These are phyloP conservation scores for Brassica rapa DNA, from an alignment of 345 rosid genomes.

Conservation along the genomic window DNA sequence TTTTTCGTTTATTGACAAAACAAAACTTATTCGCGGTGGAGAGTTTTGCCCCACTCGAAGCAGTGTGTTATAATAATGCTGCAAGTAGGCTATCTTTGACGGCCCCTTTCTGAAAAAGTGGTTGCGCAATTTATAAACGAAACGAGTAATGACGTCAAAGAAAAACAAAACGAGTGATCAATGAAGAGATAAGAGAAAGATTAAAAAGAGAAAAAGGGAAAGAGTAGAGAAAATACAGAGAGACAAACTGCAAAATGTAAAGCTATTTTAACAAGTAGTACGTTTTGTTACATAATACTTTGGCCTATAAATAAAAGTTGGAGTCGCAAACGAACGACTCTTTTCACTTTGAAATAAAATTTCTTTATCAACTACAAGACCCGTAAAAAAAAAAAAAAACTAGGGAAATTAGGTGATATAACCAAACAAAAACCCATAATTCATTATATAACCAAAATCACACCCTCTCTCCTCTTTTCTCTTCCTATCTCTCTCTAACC, in stretches of 20 bases:
- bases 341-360: constrained; percentile 10
- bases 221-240: constrained; percentile 25
- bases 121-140: constrained; percentile 29
- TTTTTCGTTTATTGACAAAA: constrained; percentile 18
- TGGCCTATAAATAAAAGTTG: constrained; percentile 25
- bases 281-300: constrained; percentile 29
- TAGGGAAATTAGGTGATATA: too few relatives aligned
- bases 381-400: not conserved
- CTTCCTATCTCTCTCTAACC: too few relatives aligned
- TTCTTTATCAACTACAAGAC: constrained; percentile 28
- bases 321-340: constrained; percentile 12
- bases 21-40: constrained; percentile 25
- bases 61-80: constrained; percentile 37
- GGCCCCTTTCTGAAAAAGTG: constrained; percentile 39
- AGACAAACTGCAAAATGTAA: constrained; percentile 39
- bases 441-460: too few relatives aligned
- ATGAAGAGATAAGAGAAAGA: constrained; percentile 40
- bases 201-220: constrained; percentile 3
- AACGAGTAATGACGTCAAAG: constrained; percentile 27
- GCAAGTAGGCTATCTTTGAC: constrained; percentile 32
- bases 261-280: constrained; percentile 33
- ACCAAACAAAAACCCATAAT: too few relatives aligned
- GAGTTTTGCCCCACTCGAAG: constrained; percentile 41
- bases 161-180: constrained; percentile 33
- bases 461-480: too few relatives aligned